Base-by-base conservation (phyloP, 352 stramenopile genomes). In the Globisporangium polare region DNA sequence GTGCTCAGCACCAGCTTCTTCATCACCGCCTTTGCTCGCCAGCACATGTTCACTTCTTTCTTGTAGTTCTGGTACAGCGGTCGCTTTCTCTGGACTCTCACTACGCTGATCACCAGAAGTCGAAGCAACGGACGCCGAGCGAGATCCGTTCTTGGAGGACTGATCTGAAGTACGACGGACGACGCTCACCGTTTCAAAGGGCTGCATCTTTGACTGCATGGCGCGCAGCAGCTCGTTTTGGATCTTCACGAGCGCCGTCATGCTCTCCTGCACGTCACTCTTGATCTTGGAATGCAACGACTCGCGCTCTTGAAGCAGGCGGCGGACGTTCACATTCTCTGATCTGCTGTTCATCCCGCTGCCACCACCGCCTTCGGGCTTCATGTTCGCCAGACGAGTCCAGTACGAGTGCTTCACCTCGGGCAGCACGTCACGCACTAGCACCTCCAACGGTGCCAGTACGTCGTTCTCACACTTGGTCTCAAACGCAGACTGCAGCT, bases 381-480 rank as follows among this genome's bases (percentile, higher is more conserved):
- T 51, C 50, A 73, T 60, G 50, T 65, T 74, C 15, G 69, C 68
- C 9, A 79, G 68, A 1, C 82, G 69, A 15, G 77, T 88, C 84
- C 84, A 94, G 62, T 89, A 92, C 35, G 82, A 79, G 47, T 92
- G 75, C 58, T 92, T 90, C 24, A 94, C 72, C 42, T 94, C 84
- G 0, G 80, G 80, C 3, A 94, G 33, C 2, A 90, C 53, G 2
- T 84, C 73, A 22, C 66, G 69, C 35, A 76, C 72, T 6, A 89
- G 55, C 43, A 51, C 51, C 56, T 83, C 65, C 15, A 92, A 46
- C 2, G 76, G 80, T 13, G 47, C 60, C 1, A 89, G 49, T 24
- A 92, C 78, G 56, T 69, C 54, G 2, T 73, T 66, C 9, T 76
- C 73, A 26, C 80, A 89, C 24, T 69, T 68, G 31, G 64, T 66